These are phyloP conservation scores for Pseudotulostoma volvatum DNA, from an alignment of 495 filamentous ascomycete genomes.

Conservation along the genomic window DNA sequence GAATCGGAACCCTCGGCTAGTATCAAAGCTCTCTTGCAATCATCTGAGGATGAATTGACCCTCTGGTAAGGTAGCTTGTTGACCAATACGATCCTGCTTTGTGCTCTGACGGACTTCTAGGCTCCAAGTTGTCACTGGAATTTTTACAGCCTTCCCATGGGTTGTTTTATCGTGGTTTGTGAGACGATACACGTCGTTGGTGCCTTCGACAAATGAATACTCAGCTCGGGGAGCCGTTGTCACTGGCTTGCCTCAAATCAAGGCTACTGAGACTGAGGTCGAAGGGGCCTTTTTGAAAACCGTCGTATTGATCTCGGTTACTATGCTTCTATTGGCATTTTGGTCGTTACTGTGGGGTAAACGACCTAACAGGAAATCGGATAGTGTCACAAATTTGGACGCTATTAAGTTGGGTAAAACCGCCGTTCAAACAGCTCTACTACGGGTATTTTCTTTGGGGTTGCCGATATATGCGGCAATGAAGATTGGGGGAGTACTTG, in stretches of 20 bases:
- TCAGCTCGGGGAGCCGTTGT: too few species aligned
- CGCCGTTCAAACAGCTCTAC: conserved; percentile 8
- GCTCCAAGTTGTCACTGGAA: conserved; percentile 17
- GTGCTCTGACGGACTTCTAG: conserved; percentile 6
- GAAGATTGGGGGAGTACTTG: conserved; percentile 37
- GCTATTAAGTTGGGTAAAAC: conserved; percentile 3
- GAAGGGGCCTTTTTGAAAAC: conserved; percentile 1
- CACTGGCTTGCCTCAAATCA: background rate
- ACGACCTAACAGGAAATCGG: conserved; percentile 1
- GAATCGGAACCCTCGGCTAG: background rate
- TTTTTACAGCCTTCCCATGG: conserved; percentile 24
- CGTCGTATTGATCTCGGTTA: conserved; percentile 1
- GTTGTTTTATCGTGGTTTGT: conserved; percentile 27
- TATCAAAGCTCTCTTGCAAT: background rate
- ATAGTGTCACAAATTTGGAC: background rate
- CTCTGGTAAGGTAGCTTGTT: background rate
- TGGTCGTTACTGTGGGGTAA: conserved; percentile 2
- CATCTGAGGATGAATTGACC: background rate
- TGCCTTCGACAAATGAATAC: background rate
- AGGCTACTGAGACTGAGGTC: conserved; percentile 3
- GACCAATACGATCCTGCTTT: background rate
- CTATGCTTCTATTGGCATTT: conserved; percentile 1
- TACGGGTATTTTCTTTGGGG: conserved; percentile 21
- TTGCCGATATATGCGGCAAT: conserved; percentile 41
- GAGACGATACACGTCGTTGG: conserved; percentile 14